phyloP scores from a whole-genome alignment of 1,284 basidiomycete genomes.

The Fomitiporia mediterranea region DNA sequence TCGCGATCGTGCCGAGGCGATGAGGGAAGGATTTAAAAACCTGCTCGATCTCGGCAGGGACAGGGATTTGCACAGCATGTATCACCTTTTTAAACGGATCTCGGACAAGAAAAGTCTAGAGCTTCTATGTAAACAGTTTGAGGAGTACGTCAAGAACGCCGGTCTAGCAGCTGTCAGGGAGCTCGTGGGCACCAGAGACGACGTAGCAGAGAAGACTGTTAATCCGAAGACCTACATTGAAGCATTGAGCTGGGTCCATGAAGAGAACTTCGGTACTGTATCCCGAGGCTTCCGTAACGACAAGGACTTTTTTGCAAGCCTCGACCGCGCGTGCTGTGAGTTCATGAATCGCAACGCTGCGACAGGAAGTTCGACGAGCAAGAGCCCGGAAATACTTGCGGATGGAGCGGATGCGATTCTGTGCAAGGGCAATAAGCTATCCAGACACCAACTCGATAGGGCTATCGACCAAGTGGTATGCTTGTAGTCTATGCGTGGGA shows the following conservation, averaged over 20 bases:
- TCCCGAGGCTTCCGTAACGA: conserved; percentile 90
- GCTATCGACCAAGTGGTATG: conserved; percentile 87
- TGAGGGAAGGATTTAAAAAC: conserved; percentile 95
- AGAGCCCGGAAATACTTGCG: conserved; percentile 92
- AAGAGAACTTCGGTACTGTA: conserved; percentile 90
- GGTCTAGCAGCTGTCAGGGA: conserved; percentile 85
- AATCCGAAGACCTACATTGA: conserved; percentile 94
- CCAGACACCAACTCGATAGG: conserved; percentile 89
- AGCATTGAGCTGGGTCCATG: conserved; percentile 86
- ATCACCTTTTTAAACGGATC: conserved; percentile 86
- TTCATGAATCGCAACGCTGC: conserved; percentile 96
- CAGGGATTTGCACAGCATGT: conserved; percentile 94
- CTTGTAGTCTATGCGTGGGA: neutral
- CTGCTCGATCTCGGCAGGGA: conserved; percentile 92
- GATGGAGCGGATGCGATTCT: conserved; percentile 91
- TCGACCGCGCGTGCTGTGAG: conserved; percentile 95
- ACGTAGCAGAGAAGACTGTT: conserved; percentile 57
- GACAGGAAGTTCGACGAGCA: conserved; percentile 77
- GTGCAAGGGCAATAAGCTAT: conserved; percentile 94
- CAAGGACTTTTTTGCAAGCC: conserved; percentile 90
- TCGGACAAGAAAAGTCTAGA: conserved; percentile 89
- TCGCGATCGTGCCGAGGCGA: conserved; percentile 77
- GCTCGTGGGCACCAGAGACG: conserved; percentile 43
- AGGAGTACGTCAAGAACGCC: conserved; percentile 89
- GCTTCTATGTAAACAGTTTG: conserved; percentile 89